phyloP scores from a whole-genome alignment of 2,329 filamentous ascomycete species.

The Aspergillus transmontanensis region DNA sequence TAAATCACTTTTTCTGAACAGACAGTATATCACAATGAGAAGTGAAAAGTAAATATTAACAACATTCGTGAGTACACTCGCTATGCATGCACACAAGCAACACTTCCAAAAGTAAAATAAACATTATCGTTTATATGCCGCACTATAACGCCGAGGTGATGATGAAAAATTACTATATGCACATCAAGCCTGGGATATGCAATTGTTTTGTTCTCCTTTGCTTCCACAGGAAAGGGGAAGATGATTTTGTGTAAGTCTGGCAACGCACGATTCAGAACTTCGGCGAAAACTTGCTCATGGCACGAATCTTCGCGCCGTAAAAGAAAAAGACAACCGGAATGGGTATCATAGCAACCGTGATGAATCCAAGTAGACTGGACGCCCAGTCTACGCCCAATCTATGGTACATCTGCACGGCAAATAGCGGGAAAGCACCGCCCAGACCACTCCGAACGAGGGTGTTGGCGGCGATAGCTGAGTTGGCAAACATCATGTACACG shows the following conservation, averaged over 20 bases:
- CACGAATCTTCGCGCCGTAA: conserved; percentile 48
- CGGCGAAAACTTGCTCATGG: conserved; percentile 45
- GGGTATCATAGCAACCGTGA: conserved; percentile 44
- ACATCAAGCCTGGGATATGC: not conserved
- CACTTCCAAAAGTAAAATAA: not conserved
- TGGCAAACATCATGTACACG: conserved; percentile 40
- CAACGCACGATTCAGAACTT: conserved; percentile 19
- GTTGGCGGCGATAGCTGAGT: conserved; percentile 43
- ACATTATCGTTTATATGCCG: not conserved
- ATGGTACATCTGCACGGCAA: conserved; percentile 37
- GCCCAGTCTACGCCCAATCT: conserved; percentile 41
- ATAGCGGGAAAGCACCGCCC: conserved; percentile 36
- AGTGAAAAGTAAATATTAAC: not conserved
- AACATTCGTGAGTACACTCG: not conserved
- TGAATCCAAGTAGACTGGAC: conserved; percentile 38
- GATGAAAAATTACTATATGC: not conserved
- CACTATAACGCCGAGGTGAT: not conserved
- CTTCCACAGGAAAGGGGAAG: not conserved
- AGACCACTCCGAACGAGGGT: conserved; percentile 37
- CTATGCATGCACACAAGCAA: not conserved
- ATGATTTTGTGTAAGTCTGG: not conserved
- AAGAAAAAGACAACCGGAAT: conserved; percentile 51
- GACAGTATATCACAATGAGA: not conserved
- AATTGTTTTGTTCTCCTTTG: not conserved
- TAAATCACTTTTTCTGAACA: not conserved